These are phyloP conservation scores for Marsdenia floribunda DNA, from an alignment of 257 asterid species.

Conservation along the genomic window DNA sequence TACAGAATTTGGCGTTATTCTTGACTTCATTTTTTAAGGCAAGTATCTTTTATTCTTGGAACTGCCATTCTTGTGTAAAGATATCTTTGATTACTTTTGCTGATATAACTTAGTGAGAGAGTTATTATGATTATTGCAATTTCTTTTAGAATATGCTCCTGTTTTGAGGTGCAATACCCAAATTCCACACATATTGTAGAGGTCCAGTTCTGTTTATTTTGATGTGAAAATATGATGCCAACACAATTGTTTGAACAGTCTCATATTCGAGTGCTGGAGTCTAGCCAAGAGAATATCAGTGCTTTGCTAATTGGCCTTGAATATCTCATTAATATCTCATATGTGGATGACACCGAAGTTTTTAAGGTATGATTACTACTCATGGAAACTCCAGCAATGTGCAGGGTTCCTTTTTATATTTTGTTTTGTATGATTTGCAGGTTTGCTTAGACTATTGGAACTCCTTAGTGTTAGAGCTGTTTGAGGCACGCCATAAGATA, in stretches of 20 bases:
- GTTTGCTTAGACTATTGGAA: slow-evolving; percentile 99
- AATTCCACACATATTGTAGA: not conserved
- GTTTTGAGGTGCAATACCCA: not conserved
- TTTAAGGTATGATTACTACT: slow-evolving; percentile 62
- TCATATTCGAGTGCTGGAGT: slow-evolving; percentile 83
- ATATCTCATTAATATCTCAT: slow-evolving; percentile 80
- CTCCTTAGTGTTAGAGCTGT: slow-evolving; percentile 75
- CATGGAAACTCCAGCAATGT: not conserved
- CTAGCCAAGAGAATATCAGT: slow-evolving; percentile 65
- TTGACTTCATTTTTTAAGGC: slow-evolving; percentile 95
- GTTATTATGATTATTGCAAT: not conserved
- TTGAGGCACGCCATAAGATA: slow-evolving; percentile 78
- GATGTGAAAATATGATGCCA: not conserved
- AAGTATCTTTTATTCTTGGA: slow-evolving; percentile 19
- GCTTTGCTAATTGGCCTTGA: slow-evolving; percentile 79
- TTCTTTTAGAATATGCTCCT: not conserved
- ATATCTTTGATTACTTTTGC: not conserved
- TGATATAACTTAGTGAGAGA: not conserved
- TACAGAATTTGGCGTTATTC: slow-evolving; percentile 91
- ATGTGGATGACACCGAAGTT: slow-evolving; percentile 97
- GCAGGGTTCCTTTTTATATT: not conserved
- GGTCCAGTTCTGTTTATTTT: not conserved
- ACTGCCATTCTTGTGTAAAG: not conserved
- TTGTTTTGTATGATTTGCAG: slow-evolving; percentile 32
- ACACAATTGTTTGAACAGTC: slow-evolving; percentile 39